Evolutionary conservation across 306 rosid species (phyloP).

Genomic region (Vicia faba): DNA sequence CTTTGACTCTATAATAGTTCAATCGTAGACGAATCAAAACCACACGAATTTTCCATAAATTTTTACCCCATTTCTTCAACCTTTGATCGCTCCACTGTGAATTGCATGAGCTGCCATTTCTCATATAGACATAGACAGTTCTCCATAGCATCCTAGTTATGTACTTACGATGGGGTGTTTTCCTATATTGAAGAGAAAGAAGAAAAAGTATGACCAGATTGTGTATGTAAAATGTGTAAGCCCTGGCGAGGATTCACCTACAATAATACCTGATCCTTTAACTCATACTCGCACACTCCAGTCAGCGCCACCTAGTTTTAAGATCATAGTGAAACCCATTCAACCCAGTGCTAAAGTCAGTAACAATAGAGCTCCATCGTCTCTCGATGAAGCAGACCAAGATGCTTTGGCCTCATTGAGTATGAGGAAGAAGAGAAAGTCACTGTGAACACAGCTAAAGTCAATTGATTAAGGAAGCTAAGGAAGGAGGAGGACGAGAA

Average conservation of each 20-base stretch:
- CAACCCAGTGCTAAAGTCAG: background rate
- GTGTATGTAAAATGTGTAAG: conserved; percentile 12
- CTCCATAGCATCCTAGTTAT: conserved; percentile 4
- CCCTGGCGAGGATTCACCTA: conserved; percentile 13
- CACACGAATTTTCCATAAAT: conserved; percentile 44
- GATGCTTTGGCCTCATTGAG: background rate
- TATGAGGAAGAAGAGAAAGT: conserved; percentile 29
- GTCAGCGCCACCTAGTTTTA: conserved; percentile 25
- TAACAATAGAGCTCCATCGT: conserved; percentile 22
- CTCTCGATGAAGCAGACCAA: conserved; percentile 24
- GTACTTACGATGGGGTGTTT: conserved; percentile 23
- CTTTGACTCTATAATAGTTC: conserved; percentile 61
- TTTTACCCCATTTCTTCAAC: conserved; percentile 41
- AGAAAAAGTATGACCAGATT: conserved; percentile 12
- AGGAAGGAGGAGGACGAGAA: conserved; percentile 82
- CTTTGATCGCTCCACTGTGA: conserved; percentile 34
- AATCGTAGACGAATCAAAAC: conserved; percentile 50
- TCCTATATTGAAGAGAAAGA: conserved; percentile 15
- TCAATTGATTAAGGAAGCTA: conserved; percentile 78
- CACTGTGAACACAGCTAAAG: conserved; percentile 60
- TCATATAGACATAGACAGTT: conserved; percentile 8
- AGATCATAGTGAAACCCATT: conserved; percentile 6
- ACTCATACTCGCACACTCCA: conserved; percentile 15
- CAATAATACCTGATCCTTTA: conserved; percentile 19
- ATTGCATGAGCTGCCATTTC: conserved; percentile 56